Percentiles rank a stretch among this genome's conserved stretches.
Evolutionary conservation across 768 basidiomycete genomes (phyloP).

Genomic region (Rhodotorula graminis): DNA sequence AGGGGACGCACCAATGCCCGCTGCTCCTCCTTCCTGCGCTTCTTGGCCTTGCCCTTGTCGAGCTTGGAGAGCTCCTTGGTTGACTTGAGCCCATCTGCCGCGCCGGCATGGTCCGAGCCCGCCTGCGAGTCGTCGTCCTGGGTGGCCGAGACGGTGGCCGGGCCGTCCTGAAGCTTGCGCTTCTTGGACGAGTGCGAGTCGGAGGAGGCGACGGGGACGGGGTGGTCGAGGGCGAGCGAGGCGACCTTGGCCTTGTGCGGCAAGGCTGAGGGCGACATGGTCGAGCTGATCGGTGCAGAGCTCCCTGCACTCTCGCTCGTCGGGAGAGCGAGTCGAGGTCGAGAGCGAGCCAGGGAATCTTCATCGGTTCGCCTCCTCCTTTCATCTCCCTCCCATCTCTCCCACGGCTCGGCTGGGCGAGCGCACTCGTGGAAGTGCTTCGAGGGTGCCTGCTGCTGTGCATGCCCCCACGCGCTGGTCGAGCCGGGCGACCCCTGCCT

Average conservation of each 20-base stretch:
- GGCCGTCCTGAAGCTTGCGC: conserved; percentile 4
- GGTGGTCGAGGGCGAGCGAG: conserved; percentile 1
- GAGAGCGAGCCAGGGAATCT: too few species aligned
- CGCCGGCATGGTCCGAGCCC: not conserved
- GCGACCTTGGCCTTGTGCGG: conserved; percentile 3
- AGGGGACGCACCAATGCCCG: conserved; percentile 50
- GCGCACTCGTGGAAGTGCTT: too few species aligned
- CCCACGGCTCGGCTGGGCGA: too few species aligned
- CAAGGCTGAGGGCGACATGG: not conserved
- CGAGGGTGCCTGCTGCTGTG: too few species aligned
- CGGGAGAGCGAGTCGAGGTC: not conserved
- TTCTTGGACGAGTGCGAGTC: conserved; percentile 10
- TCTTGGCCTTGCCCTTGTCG: conserved; percentile 58
- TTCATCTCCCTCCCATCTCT: not conserved
- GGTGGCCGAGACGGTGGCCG: not conserved
- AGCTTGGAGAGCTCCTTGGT: conserved; percentile 15
- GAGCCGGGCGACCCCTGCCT: too few species aligned
- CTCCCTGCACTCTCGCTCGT: too few species aligned
- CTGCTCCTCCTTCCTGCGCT: conserved; percentile 68
- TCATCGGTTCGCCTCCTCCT: not conserved
- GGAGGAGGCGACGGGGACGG: conserved; percentile 5
- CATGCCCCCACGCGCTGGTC: too few species aligned
- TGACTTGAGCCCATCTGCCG: not conserved
- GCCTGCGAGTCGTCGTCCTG: not conserved
- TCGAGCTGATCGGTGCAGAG: not conserved